phyloP scores from a whole-genome alignment of 1,284 basidiomycete genomes.

The Peniophora sp. region DNA sequence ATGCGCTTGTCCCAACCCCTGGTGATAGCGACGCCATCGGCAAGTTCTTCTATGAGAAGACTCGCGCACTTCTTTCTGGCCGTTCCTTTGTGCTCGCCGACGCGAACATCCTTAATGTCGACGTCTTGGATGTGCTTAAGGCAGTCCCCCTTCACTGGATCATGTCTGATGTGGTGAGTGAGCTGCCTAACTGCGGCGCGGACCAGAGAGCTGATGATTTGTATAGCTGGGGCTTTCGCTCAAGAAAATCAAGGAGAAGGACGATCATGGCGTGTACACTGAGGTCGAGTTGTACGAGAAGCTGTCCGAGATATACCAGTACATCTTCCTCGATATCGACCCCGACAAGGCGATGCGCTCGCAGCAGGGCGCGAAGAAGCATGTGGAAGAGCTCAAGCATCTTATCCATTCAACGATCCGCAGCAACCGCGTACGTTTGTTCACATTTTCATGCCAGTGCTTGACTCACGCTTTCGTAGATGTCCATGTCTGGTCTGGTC shows the following conservation, averaged over 20 bases:
- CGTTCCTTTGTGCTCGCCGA: slow-evolving; percentile 49
- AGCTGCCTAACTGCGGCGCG: neutral
- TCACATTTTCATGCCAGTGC: slow-evolving; percentile 8
- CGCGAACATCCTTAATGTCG: slow-evolving; percentile 42
- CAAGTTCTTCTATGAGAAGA: slow-evolving; percentile 54
- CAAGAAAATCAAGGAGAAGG: slow-evolving; percentile 59
- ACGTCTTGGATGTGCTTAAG: slow-evolving; percentile 66
- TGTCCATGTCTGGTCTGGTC: slow-evolving; percentile 40
- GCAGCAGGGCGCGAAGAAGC: slow-evolving; percentile 38
- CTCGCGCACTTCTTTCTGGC: slow-evolving; percentile 43
- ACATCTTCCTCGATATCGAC: slow-evolving; percentile 66
- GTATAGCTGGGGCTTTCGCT: slow-evolving; percentile 67
- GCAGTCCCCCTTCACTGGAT: slow-evolving; percentile 61
- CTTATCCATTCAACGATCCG: slow-evolving; percentile 39
- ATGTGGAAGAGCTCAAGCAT: slow-evolving; percentile 43
- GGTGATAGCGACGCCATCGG: slow-evolving; percentile 42
- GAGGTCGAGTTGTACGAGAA: slow-evolving; percentile 54
- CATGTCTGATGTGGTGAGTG: slow-evolving; percentile 55
- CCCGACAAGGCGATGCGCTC: slow-evolving; percentile 46
- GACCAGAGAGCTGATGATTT: neutral
- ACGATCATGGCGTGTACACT: slow-evolving; percentile 50
- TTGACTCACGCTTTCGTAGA: slow-evolving; percentile 21
- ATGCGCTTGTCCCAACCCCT: slow-evolving; percentile 36
- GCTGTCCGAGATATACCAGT: slow-evolving; percentile 65
- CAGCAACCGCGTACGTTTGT: slow-evolving; percentile 3